Percentiles rank a stretch among this genome's conserved stretches.
These are phyloP conservation scores for Solanum stenotomum DNA, from an alignment of 257 asterid genomes.

Conservation along the genomic window DNA sequence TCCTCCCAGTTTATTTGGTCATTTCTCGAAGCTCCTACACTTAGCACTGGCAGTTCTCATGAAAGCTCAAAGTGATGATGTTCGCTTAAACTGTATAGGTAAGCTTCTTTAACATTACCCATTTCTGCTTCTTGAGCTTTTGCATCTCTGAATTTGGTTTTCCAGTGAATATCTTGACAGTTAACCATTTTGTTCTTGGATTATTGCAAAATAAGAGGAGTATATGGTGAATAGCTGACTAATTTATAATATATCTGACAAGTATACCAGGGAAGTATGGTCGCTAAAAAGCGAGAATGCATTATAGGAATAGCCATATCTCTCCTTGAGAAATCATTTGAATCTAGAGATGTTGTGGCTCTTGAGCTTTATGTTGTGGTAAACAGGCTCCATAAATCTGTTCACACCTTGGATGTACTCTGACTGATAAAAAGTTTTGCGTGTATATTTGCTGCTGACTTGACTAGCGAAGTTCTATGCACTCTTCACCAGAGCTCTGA, in stretches of 20 bases:
- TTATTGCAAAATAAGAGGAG: not conserved
- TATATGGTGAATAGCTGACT: not conserved
- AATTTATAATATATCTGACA: not conserved
- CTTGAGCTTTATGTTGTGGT: not conserved
- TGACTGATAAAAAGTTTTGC: not conserved
- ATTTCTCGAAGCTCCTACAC: conserved; percentile 56
- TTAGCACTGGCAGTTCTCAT: conserved; percentile 64
- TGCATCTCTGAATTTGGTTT: not conserved
- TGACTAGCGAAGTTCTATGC: not conserved
- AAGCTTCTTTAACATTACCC: conserved; percentile 9
- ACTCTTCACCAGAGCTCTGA: not conserved
- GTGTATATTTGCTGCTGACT: not conserved
- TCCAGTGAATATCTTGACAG: not conserved
- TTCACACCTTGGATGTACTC: not conserved
- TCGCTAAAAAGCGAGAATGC: not conserved
- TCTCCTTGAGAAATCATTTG: not conserved
- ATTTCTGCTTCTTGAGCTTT: not conserved
- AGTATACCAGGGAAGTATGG: not conserved
- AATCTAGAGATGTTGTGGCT: not conserved
- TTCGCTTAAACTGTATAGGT: conserved; percentile 85
- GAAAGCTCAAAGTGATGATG: conserved; percentile 85
- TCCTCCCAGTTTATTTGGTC: conserved; percentile 32
- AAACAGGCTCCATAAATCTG: not conserved
- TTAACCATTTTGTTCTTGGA: not conserved
- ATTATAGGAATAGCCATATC: not conserved